Evolutionary conservation across 2,329 filamentous ascomycete species (phyloP).

Genomic region (Verticillium isaacii): DNA sequence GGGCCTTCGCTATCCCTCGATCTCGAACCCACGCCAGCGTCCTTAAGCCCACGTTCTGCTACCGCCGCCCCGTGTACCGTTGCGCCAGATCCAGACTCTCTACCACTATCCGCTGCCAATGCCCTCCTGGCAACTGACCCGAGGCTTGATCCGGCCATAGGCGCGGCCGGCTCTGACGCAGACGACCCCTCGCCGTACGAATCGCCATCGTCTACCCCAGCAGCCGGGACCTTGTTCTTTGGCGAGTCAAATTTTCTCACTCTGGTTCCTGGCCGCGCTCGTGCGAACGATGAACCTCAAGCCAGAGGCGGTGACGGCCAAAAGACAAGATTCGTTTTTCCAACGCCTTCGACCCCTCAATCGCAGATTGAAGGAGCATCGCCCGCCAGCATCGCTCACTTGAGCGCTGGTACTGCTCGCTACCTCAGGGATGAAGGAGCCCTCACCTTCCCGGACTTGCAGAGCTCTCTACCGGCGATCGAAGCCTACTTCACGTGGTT

Average conservation of each 20-base stretch:
- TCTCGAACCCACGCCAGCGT: background rate
- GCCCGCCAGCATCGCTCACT: slow-evolving; percentile 5
- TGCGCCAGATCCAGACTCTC: background rate
- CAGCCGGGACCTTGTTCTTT: slow-evolving; percentile 26
- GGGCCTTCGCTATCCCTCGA: background rate
- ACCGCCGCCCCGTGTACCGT: background rate
- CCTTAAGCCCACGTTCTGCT: background rate
- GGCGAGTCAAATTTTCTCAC: slow-evolving; percentile 34
- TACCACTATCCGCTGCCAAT: background rate
- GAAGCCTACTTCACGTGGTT: slow-evolving; percentile 52
- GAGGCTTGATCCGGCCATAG: background rate
- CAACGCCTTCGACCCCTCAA: slow-evolving; percentile 8
- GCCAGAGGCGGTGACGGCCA: background rate
- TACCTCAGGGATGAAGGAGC: slow-evolving; percentile 16
- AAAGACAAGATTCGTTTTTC: slow-evolving; percentile 13
- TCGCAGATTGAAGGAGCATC: slow-evolving; percentile 5
- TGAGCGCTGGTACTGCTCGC: slow-evolving; percentile 13
- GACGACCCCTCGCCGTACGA: slow-evolving; percentile 2
- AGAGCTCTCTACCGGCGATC: slow-evolving; percentile 20
- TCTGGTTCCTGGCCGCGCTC: slow-evolving; percentile 15
- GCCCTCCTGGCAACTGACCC: background rate
- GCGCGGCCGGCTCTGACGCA: background rate
- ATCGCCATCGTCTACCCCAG: slow-evolving; percentile 7
- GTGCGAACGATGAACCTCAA: background rate
- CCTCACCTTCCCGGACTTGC: slow-evolving; percentile 13